Evolutionary conservation across 2,329 filamentous ascomycete species (phyloP), one percentile per base, ranked within the genome.

Genomic region (Arthrobotrys sinensis): DNA sequence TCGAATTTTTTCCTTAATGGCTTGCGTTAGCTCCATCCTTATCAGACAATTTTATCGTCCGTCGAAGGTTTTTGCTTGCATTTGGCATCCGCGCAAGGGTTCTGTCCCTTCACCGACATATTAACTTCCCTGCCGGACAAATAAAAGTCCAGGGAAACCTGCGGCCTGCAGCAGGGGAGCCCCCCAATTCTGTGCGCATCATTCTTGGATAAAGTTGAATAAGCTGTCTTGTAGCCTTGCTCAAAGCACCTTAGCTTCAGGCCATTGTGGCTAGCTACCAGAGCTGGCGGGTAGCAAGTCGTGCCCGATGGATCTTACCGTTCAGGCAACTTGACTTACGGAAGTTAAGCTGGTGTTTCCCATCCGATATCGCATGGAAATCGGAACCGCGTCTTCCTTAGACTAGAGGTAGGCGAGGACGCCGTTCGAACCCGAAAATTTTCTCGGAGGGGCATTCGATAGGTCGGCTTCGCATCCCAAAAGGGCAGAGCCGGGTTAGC

Each of bases 291-390:
- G 32, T 52, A 53, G 63, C 11, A 28, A 62, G 45, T 67, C 45
- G 48, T 50, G 40, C 63, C 70, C 70, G 70, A 66, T 57, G 38
- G 19, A 64, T 64, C 12, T 43, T 64, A 16, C 45, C 24, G 36
- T n/a, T 64, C 24, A 24, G 24, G 40, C 45, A 64, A 24, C 24
- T 64, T 38, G 60, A 50, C 28, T 40, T 48, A 21, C 36, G 38
- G 21, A 48, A 60, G 55, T 43, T 36, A 60, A 60, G 24, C 66
- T 45, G 50, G 53, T 48, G 50, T 43, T 67, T 45, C 62, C 48
- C 38, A 55, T 57, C 73, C 73, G 73, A 71, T 77, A 71, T 77
- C 73, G 73, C 73, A 71, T 63, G 70, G 43, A 67, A 68, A 68
- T 55, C 63, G 52, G 63, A 62, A 40, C 70, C 70, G 69, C 43